Evolutionary conservation across 208 protist species (phyloP).

Genomic region (Trypanosoma scelopori): DNA sequence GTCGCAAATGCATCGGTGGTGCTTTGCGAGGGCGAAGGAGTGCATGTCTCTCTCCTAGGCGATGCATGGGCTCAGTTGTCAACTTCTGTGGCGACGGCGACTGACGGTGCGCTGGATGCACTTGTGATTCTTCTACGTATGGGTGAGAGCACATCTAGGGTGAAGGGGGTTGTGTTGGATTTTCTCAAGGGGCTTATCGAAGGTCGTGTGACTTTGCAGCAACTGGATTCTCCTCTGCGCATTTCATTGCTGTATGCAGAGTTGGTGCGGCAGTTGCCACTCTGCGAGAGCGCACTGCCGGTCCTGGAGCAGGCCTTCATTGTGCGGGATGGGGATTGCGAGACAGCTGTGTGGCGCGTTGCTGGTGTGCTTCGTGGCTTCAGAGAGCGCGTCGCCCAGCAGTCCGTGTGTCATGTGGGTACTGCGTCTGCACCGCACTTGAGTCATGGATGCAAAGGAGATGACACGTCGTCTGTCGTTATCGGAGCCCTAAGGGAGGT

Average conservation of each 20-base stretch:
- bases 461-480: not conserved
- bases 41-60: not conserved
- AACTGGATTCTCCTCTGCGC: not conserved
- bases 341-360: constrained; percentile 8
- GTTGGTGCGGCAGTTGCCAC: constrained; percentile 10
- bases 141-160: not conserved
- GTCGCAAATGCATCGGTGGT: constrained; percentile 14
- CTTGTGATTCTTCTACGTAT: constrained; percentile 21
- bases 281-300: not conserved
- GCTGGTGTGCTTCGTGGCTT: constrained; percentile 24
- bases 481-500: not conserved
- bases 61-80: constrained; percentile 7
- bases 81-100: not conserved
- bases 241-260: constrained; percentile 20
- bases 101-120: constrained; percentile 6
- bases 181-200: not conserved
- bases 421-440: not conserved
- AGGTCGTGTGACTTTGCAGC: not conserved
- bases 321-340: not conserved
- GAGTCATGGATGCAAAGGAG: not conserved
- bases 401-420: not conserved
- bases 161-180: constrained; percentile 2
- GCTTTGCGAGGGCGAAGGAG: not conserved
- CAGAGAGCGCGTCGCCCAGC: constrained; percentile 8
- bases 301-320: not conserved